These are phyloP conservation scores for Pyrenophora graminea DNA, from an alignment of 2,329 filamentous ascomycete genomes.

Conservation along the genomic window DNA sequence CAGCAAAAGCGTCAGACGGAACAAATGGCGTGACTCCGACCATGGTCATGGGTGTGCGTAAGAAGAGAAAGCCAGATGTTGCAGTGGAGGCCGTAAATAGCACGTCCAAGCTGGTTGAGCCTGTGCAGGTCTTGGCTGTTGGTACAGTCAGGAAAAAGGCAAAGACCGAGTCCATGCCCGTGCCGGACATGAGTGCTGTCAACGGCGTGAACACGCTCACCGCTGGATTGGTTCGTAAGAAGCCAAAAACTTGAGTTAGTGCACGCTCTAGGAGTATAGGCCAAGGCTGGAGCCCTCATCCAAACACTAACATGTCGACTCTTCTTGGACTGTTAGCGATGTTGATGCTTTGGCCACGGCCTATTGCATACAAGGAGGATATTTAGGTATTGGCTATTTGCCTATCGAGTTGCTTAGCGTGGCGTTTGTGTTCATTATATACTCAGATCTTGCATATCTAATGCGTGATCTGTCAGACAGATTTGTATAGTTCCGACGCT, in stretches of 20 bases:
- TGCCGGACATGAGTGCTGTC: constrained; percentile 8
- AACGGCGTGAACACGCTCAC: constrained; percentile 36
- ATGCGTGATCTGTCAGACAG: too few relatives aligned
- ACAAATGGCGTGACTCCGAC: constrained; percentile 21
- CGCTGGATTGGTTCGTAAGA: constrained; percentile 41
- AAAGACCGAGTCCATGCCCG: constrained; percentile 28
- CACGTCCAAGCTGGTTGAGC: constrained; percentile 7
- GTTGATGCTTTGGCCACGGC: not conserved
- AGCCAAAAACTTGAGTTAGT: constrained; percentile 31
- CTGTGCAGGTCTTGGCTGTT: constrained; percentile 23
- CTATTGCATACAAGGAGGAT: not conserved
- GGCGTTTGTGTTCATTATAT: constrained; percentile 12
- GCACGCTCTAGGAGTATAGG: too few relatives aligned
- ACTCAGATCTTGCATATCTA: too few relatives aligned
- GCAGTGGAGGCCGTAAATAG: constrained; percentile 7
- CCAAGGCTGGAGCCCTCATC: too few relatives aligned
- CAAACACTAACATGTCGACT: too few relatives aligned
- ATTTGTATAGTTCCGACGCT: too few relatives aligned
- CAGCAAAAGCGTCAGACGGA: not conserved
- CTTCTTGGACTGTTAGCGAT: not conserved
- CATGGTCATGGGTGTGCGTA: constrained; percentile 37
- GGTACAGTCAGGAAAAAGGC: constrained; percentile 40
- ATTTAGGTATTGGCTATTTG: not conserved
- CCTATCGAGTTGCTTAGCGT: constrained; percentile 20
- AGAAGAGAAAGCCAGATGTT: constrained; percentile 42